Percentiles rank a stretch among this genome's conserved stretches.
Conservation (phyloP, 2,329 filamentous ascomycete species). For the Claviceps sp. region DNA sequence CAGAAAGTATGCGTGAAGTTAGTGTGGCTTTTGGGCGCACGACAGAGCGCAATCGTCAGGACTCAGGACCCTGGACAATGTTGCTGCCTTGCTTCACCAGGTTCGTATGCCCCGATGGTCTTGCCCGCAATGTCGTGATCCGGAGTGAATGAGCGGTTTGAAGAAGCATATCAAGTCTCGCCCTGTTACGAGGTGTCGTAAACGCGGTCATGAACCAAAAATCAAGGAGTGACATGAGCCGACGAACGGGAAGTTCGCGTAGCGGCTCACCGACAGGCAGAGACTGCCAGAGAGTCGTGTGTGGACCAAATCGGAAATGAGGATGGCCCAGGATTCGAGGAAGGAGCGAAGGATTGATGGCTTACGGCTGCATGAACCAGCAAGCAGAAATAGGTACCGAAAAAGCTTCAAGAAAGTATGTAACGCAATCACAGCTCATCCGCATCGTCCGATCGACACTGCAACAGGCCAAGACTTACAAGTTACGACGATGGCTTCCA, state of each 20-base stretch:
- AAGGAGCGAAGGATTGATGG: conserved; percentile 1
- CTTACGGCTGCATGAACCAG: not conserved
- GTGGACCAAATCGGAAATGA: not conserved
- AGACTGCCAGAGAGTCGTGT: not conserved
- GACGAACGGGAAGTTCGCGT: not conserved
- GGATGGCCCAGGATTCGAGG: not conserved
- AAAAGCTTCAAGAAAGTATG: no score
- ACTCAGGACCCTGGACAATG: not conserved
- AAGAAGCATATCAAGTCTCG: not conserved
- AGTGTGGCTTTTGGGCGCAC: not conserved
- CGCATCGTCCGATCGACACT: no score
- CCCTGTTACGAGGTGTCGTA: not conserved
- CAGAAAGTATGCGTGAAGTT: not conserved
- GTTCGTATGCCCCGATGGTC: not conserved
- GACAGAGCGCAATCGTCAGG: not conserved
- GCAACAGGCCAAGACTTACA: no score
- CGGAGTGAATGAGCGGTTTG: not conserved
- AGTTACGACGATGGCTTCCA: no score
- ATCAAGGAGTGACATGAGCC: not conserved
- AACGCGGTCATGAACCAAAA: not conserved
- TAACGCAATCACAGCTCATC: no score
- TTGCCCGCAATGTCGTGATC: not conserved
- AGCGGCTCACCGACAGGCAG: not conserved
- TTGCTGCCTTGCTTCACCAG: not conserved
- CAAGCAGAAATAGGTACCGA: not conserved